These are phyloP conservation scores for Penicillium brevicompactum DNA, from an alignment of 2,329 filamentous ascomycete genomes.

Conservation along the genomic window DNA sequence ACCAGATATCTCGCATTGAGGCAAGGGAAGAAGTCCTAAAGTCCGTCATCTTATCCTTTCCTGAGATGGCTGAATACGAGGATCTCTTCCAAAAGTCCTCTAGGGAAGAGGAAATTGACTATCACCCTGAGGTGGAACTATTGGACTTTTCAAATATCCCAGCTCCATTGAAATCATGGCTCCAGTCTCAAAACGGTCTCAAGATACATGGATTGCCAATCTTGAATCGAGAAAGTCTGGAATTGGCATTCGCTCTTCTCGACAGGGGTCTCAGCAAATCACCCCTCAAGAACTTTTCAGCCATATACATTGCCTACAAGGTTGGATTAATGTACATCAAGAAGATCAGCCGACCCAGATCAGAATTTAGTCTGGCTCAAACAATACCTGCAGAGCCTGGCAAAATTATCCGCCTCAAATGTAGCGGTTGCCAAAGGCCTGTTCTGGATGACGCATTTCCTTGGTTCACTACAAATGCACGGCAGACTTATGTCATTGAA, in stretches of 20 bases:
- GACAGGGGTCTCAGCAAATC: background rate
- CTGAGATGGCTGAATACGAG: too few relatives aligned
- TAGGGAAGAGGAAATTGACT: background rate
- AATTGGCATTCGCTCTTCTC: background rate
- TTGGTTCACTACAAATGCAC: background rate
- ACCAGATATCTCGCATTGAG: too few relatives aligned
- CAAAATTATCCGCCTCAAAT: background rate
- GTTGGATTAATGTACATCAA: background rate
- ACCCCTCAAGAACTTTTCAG: background rate
- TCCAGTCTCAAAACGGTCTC: background rate
- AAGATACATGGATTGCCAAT: background rate
- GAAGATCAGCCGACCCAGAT: background rate
- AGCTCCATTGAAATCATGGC: background rate
- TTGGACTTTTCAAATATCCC: background rate
- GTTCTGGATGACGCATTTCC: constrained; percentile 1
- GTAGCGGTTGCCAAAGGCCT: background rate
- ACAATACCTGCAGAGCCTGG: background rate
- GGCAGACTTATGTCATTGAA: background rate
- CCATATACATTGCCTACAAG: background rate
- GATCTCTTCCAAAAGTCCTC: too few relatives aligned
- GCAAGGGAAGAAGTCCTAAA: too few relatives aligned
- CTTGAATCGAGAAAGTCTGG: background rate
- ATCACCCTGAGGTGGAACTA: background rate
- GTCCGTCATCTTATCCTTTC: background rate
- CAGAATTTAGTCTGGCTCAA: background rate